These are phyloP conservation scores for Leccinum olivaceopallidum DNA, from an alignment of 768 basidiomycete genomes.

Conservation along the genomic window DNA sequence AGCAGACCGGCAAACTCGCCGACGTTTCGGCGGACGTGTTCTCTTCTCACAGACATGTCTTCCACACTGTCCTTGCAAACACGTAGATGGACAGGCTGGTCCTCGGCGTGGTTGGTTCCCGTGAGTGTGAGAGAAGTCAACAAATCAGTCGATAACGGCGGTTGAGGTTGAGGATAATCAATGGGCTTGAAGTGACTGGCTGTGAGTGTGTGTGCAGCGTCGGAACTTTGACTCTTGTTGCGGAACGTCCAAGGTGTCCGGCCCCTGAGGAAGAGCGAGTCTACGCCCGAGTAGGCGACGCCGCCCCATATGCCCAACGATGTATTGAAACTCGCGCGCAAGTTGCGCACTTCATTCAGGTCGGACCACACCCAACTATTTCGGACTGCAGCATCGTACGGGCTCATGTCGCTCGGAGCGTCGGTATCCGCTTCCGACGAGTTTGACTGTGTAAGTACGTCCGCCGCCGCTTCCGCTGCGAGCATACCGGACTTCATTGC, in stretches of 20 bases:
- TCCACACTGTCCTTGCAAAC: slow-evolving; percentile 48
- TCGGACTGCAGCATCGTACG: slow-evolving; percentile 69
- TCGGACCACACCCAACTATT: slow-evolving; percentile 86
- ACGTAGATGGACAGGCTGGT: slow-evolving; percentile 87
- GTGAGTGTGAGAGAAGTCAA: slow-evolving; percentile 89
- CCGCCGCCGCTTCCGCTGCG: slow-evolving; percentile 86
- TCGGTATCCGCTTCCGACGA: slow-evolving; percentile 1
- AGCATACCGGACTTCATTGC: slow-evolving; percentile 99
- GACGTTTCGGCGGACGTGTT: slow-evolving; percentile 77
- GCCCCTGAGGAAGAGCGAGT: slow-evolving; percentile 82
- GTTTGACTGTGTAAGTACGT: slow-evolving; percentile 45
- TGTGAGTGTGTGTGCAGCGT: slow-evolving; percentile 70
- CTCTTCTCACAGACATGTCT: slow-evolving; percentile 44
- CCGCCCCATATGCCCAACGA: slow-evolving; percentile 84
- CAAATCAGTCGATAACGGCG: slow-evolving; percentile 90
- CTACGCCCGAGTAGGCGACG: slow-evolving; percentile 85
- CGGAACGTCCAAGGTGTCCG: slow-evolving; percentile 91
- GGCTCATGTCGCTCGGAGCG: slow-evolving; percentile 58
- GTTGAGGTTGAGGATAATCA: slow-evolving; percentile 82
- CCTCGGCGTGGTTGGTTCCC: slow-evolving; percentile 96
- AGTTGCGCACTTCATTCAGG: slow-evolving; percentile 86
- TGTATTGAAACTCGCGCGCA: slow-evolving; percentile 87
- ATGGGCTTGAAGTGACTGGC: slow-evolving; percentile 72
- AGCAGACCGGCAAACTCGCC: slow-evolving; percentile 84
- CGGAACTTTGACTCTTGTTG: slow-evolving; percentile 52